Evolutionary conservation across 2,329 filamentous ascomycete species (phyloP).

Genomic region (Epichloe gansuensis): DNA sequence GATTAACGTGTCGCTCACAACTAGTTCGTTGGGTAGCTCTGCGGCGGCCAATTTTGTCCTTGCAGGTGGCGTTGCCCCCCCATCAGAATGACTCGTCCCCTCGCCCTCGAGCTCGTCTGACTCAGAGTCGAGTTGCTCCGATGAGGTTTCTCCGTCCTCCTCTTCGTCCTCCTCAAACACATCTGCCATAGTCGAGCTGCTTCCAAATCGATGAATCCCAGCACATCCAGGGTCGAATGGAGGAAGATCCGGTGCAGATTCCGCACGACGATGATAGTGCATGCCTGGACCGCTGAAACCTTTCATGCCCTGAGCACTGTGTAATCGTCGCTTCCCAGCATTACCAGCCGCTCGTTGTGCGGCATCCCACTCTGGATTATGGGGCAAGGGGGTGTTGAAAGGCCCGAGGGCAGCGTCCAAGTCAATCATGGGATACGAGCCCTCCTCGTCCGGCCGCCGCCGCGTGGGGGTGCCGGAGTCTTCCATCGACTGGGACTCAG

Average conservation of each 20-base stretch:
- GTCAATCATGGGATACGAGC: constrained; percentile 73
- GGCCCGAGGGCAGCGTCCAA: constrained; percentile 86
- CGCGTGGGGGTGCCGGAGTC: constrained; percentile 9
- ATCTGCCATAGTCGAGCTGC: constrained; percentile 66
- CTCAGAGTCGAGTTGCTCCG: not conserved
- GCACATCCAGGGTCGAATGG: constrained; percentile 53
- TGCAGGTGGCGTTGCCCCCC: constrained; percentile 23
- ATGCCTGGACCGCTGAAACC: constrained; percentile 56
- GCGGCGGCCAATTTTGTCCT: constrained; percentile 4
- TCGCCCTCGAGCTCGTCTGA: not conserved
- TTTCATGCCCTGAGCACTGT: constrained; percentile 61
- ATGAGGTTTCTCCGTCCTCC: constrained; percentile 44
- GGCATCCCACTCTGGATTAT: constrained; percentile 53
- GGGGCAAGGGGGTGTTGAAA: constrained; percentile 69
- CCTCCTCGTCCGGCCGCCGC: constrained; percentile 44
- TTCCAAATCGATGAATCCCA: constrained; percentile 49
- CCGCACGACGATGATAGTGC: constrained; percentile 65
- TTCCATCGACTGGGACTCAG: constrained; percentile 23
- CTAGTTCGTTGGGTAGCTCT: not conserved
- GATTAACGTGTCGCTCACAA: constrained; percentile 7
- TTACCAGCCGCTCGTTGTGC: constrained; percentile 45
- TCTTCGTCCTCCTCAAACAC: constrained; percentile 80
- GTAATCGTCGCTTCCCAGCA: constrained; percentile 52
- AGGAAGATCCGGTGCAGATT: constrained; percentile 68
- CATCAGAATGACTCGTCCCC: constrained; percentile 31